Evolutionary conservation across 2,329 filamentous ascomycete genomes (phyloP).

Genomic region (Fusarium sp.): DNA sequence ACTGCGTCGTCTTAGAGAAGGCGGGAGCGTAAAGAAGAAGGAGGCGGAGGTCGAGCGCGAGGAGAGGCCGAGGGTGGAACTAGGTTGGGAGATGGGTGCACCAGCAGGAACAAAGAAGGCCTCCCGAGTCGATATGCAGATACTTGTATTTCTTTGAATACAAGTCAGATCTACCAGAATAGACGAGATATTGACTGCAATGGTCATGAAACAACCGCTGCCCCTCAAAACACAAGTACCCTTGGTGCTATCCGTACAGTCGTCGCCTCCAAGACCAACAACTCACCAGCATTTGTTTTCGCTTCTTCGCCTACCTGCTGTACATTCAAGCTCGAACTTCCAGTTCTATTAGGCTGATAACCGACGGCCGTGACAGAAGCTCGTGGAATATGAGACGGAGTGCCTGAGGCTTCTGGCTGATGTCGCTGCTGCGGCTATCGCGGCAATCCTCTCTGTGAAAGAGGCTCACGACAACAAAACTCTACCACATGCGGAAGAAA

Average conservation of each 20-base stretch:
- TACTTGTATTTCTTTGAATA: conserved; percentile 1
- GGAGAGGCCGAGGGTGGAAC: too few relatives aligned
- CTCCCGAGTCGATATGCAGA: too few relatives aligned
- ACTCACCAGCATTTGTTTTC: conserved; percentile 36
- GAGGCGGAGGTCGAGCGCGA: too few relatives aligned
- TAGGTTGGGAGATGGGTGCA: too few relatives aligned
- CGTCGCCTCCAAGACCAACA: not conserved
- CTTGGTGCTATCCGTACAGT: not conserved
- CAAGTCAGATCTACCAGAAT: conserved; percentile 1
- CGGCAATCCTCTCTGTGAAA: not conserved
- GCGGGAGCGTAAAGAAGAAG: too few relatives aligned
- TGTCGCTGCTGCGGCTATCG: conserved; percentile 19
- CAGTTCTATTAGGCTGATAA: conserved; percentile 20
- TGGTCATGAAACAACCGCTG: not conserved
- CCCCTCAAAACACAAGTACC: not conserved
- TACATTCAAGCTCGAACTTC: conserved; percentile 19
- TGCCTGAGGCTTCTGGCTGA: conserved; percentile 26
- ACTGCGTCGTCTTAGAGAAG: too few relatives aligned
- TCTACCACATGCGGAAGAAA: conserved; percentile 27
- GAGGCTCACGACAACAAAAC: not conserved
- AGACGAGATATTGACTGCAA: not conserved
- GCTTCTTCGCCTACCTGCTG: conserved; percentile 23
- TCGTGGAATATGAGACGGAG: conserved; percentile 22
- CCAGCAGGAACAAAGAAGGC: too few relatives aligned
- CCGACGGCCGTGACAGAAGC: not conserved